phyloP scores from a whole-genome alignment of 2,329 filamentous ascomycete genomes.

The Epichloe coenophiala region DNA sequence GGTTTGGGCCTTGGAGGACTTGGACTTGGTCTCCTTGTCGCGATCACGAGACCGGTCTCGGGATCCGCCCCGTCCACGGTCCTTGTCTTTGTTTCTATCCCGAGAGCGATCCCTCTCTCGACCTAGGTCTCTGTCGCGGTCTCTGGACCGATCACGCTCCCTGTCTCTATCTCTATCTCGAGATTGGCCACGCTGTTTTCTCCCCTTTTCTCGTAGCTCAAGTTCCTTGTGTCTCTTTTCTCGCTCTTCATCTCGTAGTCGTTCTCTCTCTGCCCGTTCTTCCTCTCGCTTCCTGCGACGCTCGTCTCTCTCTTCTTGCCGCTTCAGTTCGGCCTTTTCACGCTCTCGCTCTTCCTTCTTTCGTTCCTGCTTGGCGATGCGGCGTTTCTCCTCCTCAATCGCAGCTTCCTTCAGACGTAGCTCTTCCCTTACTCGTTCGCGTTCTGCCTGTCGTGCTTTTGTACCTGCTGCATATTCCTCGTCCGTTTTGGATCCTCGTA shows the following conservation, averaged over 20 bases:
- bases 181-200: conserved; percentile 11
- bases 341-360: conserved; percentile 34
- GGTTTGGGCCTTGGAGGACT: conserved; percentile 20
- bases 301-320: conserved; percentile 37
- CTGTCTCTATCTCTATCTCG: neutral
- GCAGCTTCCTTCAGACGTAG: conserved; percentile 44
- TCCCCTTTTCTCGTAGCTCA: conserved; percentile 24
- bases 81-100: conserved; percentile 16
- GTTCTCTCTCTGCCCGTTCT: conserved; percentile 42
- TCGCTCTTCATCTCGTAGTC: conserved; percentile 25
- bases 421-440: conserved; percentile 48
- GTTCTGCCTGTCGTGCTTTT: conserved; percentile 42
- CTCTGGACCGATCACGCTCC: conserved; percentile 14
- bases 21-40: conserved; percentile 17
- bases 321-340: conserved; percentile 35
- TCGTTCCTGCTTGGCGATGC: conserved; percentile 43
- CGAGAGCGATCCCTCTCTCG: conserved; percentile 18
- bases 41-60: conserved; percentile 18
- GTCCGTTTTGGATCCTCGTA: conserved; percentile 57
- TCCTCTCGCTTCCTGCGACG: conserved; percentile 36
- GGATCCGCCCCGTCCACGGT: conserved; percentile 17
- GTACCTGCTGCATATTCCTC: conserved; percentile 60
- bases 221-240: conserved; percentile 27
- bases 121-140: conserved; percentile 17
- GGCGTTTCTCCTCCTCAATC: conserved; percentile 47